Percentiles rank a stretch among this genome's conserved stretches.
Evolutionary conservation across 306 rosid genomes (phyloP).

Genomic region (Vigna unguiculata): DNA sequence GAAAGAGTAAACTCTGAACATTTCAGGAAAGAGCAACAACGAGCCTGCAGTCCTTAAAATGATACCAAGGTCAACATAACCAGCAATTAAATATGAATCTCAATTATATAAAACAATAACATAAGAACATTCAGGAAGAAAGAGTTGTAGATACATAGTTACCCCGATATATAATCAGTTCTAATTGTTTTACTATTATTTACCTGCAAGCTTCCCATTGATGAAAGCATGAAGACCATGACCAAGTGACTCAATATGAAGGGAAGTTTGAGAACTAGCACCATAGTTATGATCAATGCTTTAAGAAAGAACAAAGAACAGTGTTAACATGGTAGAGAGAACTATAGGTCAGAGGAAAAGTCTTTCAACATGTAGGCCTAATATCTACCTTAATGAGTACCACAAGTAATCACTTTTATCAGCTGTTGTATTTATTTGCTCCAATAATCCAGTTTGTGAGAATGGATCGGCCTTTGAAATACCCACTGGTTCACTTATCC

Average conservation of each 20-base stretch:
- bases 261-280: slow-evolving; percentile 66
- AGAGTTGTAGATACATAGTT: neutral
- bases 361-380: slow-evolving; percentile 33
- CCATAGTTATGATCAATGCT: slow-evolving; percentile 66
- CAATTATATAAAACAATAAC: slow-evolving; percentile 9
- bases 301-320: slow-evolving; percentile 29
- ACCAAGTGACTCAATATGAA: slow-evolving; percentile 92
- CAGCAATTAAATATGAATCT: slow-evolving; percentile 10
- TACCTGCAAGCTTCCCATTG: slow-evolving; percentile 87
- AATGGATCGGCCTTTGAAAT: slow-evolving; percentile 74
- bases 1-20: slow-evolving; percentile 6
- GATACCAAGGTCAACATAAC: neutral
- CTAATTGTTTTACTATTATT: slow-evolving; percentile 9
- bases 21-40: slow-evolving; percentile 9
- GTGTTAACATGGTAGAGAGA: slow-evolving; percentile 36
- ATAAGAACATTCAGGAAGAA: slow-evolving; percentile 3
- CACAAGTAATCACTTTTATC: slow-evolving; percentile 96
- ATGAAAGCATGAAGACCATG: slow-evolving; percentile 84
- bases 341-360: slow-evolving; percentile 34
- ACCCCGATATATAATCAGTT: slow-evolving; percentile 12
- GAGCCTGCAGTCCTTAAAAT: too few species aligned
- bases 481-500: slow-evolving; percentile 90
- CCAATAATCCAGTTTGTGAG: slow-evolving; percentile 71
- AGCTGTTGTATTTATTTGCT: slow-evolving; percentile 95
- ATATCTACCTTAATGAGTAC: slow-evolving; percentile 86